Conservation (phyloP, 352 stramenopile species). For the Phytophthora chlamydospora region DNA sequence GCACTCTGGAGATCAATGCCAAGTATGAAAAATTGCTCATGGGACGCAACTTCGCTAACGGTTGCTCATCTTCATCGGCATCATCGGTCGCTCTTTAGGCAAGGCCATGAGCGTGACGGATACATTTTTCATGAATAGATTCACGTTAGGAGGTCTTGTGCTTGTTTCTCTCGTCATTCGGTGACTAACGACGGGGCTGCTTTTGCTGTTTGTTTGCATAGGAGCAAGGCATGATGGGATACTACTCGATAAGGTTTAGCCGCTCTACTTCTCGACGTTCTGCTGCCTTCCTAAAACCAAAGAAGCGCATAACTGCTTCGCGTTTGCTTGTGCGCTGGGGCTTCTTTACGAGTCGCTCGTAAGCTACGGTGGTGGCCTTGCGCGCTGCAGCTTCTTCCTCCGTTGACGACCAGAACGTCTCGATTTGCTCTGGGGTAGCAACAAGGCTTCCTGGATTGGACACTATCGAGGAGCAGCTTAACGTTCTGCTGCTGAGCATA, state of each 20-base stretch:
- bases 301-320: conserved; percentile 31
- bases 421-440: conserved; percentile 25
- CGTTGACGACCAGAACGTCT: conserved; percentile 29
- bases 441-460: conserved; percentile 27
- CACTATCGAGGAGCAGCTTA: conserved; percentile 28
- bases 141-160: background rate
- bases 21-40: conserved; percentile 53
- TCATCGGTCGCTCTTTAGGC: conserved; percentile 32
- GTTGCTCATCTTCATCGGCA: conserved; percentile 29
- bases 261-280: conserved; percentile 14
- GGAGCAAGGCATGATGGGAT: background rate
- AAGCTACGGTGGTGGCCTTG: conserved; percentile 27
- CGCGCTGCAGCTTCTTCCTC: conserved; percentile 25
- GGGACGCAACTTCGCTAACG: conserved; percentile 29
- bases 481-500: conserved; percentile 21
- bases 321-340: conserved; percentile 21
- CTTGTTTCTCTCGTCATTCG: too few relatives aligned
- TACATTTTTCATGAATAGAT: conserved; percentile 18
- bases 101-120: background rate
- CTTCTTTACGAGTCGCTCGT: conserved; percentile 38
- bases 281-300: conserved; percentile 20
- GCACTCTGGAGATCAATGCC: conserved; percentile 45
- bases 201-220: conserved; percentile 3
- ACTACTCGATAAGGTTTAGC: conserved; percentile 19
- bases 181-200: background rate